These are phyloP conservation scores for Avena eriantha DNA, from an alignment of 176 grass and related monocot genomes.

Conservation along the genomic window DNA sequence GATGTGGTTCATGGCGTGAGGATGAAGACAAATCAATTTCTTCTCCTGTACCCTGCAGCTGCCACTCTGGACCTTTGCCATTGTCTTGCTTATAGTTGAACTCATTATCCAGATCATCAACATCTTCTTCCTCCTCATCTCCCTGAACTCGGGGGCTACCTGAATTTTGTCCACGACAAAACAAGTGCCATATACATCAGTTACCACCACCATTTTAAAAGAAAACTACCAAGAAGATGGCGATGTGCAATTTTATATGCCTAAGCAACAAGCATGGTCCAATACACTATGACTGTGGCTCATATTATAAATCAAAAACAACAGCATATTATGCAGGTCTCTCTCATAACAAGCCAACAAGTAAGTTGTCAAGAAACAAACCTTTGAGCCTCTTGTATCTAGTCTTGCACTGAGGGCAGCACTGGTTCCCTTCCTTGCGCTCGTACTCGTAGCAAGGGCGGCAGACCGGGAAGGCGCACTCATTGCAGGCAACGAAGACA, in stretches of 20 bases:
- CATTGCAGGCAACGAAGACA: conserved; percentile 98
- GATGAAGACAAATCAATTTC: conserved; percentile 93
- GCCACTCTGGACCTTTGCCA: conserved; percentile 67
- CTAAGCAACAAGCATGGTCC: background rate
- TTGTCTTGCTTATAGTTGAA: conserved; percentile 84
- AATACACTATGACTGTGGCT: background rate
- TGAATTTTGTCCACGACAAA: conserved; percentile 41
- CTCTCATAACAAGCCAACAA: background rate
- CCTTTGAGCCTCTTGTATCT: conserved; percentile 99
- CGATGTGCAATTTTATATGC: background rate
- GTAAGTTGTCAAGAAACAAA: conserved; percentile 28
- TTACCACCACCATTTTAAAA: background rate
- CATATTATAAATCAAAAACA: background rate
- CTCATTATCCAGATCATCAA: conserved; percentile 98
- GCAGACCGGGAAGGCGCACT: conserved; percentile 98
- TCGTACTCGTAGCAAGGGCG: conserved; percentile 99
- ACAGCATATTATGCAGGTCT: background rate
- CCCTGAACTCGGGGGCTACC: conserved; percentile 96
- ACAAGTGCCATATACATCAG: conserved; percentile 14
- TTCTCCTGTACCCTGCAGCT: conserved; percentile 68
- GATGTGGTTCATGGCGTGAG: conserved; percentile 79
- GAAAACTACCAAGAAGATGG: background rate
- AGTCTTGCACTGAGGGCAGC: conserved; percentile 99
- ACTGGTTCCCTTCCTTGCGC: conserved; percentile 93
- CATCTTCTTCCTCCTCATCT: conserved; percentile 96